Conservation (phyloP, 2,329 filamentous ascomycete genomes). For the Proliferodiscus dingleyae region DNA sequence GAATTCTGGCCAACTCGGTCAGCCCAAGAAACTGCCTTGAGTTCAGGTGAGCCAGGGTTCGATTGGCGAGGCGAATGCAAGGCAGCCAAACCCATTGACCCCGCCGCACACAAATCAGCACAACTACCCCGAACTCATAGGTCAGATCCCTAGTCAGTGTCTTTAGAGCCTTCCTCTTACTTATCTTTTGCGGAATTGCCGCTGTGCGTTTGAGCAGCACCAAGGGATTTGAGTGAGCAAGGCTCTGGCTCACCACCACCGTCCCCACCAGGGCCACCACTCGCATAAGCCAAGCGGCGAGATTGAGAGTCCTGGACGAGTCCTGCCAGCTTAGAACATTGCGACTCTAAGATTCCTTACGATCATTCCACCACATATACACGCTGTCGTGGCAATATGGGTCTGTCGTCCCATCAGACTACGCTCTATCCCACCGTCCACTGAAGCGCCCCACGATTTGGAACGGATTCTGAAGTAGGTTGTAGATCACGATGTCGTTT, state of each 20-base stretch:
- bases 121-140: conserved; percentile 6
- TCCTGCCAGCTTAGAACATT: conserved; percentile 13
- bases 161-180: not conserved
- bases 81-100: conserved; percentile 13
- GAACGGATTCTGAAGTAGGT: not conserved
- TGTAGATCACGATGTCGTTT: conserved; percentile 19
- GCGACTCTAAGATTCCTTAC: conserved; percentile 2
- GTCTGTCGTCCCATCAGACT: conserved; percentile 9
- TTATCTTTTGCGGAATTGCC: not conserved
- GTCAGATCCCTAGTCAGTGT: not conserved
- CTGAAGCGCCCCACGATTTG: not conserved
- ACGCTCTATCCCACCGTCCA: conserved; percentile 7
- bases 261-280: conserved; percentile 7
- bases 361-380: conserved; percentile 16
- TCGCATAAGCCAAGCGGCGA: conserved; percentile 11
- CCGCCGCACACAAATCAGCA: not conserved
- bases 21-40: conserved; percentile 10
- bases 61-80: conserved; percentile 11
- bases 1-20: not conserved
- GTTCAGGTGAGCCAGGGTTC: not conserved
- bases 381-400: conserved; percentile 20
- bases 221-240: conserved; percentile 11
- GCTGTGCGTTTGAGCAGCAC: not conserved
- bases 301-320: conserved; percentile 16
- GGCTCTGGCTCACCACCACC: conserved; percentile 4